phyloP scores from a whole-genome alignment of 352 stramenopile species.

The Globisporangium splendens region DNA sequence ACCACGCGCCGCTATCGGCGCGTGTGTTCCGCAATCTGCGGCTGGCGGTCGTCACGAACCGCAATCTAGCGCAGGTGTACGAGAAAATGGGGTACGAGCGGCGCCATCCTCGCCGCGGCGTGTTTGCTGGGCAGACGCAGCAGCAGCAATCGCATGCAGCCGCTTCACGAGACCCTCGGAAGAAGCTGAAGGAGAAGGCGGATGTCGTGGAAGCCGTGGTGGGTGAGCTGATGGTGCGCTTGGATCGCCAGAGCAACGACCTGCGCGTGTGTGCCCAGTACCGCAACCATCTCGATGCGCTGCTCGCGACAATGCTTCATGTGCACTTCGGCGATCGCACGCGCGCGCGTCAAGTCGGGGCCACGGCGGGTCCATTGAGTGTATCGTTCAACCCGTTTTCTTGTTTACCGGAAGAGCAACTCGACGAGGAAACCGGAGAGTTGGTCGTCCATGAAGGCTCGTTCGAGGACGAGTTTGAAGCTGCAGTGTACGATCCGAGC shows the following conservation, averaged over 20 bases:
- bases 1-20: slow-evolving; percentile 44
- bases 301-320: slow-evolving; percentile 55
- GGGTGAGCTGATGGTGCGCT: slow-evolving; percentile 55
- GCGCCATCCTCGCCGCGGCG: slow-evolving; percentile 5
- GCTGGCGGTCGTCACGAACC: slow-evolving; percentile 60
- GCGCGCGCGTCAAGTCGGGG: slow-evolving; percentile 18
- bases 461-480: slow-evolving; percentile 18
- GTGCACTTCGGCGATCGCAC: slow-evolving; percentile 52
- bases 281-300: slow-evolving; percentile 40
- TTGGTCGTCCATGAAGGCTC: slow-evolving; percentile 39
- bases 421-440: slow-evolving; percentile 55
- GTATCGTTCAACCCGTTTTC: slow-evolving; percentile 59
- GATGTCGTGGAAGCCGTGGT: slow-evolving; percentile 68
- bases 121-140: neutral
- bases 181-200: slow-evolving; percentile 52
- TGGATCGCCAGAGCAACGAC: slow-evolving; percentile 31
- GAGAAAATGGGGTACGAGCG: slow-evolving; percentile 61
- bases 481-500: slow-evolving; percentile 14
- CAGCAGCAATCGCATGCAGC: neutral
- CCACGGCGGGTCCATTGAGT: slow-evolving; percentile 31
- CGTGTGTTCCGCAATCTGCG: slow-evolving; percentile 67
- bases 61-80: slow-evolving; percentile 64
- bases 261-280: slow-evolving; percentile 21
- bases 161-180: slow-evolving; percentile 9
- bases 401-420: slow-evolving; percentile 54